A percentile compares a stretch with the other conserved stretches of the same genome.
Conservation (phyloP, 2,329 filamentous ascomycete species). For the Colletotrichum tabaci region DNA sequence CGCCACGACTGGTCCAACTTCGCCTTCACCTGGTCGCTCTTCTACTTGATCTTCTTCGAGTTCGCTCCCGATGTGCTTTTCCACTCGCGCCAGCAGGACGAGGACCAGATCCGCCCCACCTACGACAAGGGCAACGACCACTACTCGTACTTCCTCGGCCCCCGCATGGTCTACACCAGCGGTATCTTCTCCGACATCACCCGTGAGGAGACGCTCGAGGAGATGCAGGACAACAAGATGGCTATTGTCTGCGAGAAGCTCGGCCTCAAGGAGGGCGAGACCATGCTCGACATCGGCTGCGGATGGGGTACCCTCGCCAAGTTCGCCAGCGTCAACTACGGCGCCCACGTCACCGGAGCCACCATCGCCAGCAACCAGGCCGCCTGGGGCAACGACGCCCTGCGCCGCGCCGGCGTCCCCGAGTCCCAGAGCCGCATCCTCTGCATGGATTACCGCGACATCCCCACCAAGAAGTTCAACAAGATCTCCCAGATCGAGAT, state of each 20-base stretch:
- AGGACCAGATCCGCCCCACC: slow-evolving; percentile 97
- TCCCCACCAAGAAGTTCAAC: slow-evolving; percentile 86
- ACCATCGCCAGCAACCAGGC: slow-evolving; percentile 97
- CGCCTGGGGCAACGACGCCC: slow-evolving; percentile 93
- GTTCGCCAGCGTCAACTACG: slow-evolving; percentile 94
- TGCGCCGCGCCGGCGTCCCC: slow-evolving; percentile 84
- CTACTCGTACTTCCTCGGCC: slow-evolving; percentile 98
- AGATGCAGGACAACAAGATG: slow-evolving; percentile 98
- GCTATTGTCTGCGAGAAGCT: slow-evolving; percentile 97
- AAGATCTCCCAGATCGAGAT: slow-evolving; percentile 99
- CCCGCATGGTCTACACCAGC: slow-evolving; percentile 98
- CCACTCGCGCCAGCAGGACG: slow-evolving; percentile 94
- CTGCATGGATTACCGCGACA: slow-evolving; percentile 98
- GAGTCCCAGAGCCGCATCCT: slow-evolving; percentile 93
- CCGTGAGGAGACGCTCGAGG: slow-evolving; percentile 90
- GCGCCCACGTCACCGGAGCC: slow-evolving; percentile 87
- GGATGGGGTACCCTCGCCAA: slow-evolving; percentile 97
- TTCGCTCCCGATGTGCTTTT: slow-evolving; percentile 93
- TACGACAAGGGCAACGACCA: slow-evolving; percentile 99
- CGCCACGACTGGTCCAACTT: slow-evolving; percentile 98
- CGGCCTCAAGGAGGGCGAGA: slow-evolving; percentile 83
- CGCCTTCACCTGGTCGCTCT: slow-evolving; percentile 87
- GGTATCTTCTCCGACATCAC: slow-evolving; percentile 92
- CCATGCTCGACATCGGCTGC: slow-evolving; percentile 93
- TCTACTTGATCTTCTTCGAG: slow-evolving; percentile 89